These are phyloP conservation scores for Albatrellus ellisii DNA, from an alignment of 768 basidiomycete genomes.

Conservation along the genomic window DNA sequence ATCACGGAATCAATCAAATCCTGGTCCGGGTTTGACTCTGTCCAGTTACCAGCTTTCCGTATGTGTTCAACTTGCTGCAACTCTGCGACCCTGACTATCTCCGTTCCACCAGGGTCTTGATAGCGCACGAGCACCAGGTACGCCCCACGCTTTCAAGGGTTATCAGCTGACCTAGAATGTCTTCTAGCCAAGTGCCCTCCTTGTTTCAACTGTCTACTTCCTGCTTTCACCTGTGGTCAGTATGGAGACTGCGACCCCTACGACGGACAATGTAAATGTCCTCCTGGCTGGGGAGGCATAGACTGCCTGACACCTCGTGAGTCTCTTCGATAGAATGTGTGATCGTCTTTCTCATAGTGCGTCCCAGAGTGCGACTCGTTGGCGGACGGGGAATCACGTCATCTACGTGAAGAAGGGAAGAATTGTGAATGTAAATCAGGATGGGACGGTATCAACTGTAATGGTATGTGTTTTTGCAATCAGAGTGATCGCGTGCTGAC, in stretches of 20 bases:
- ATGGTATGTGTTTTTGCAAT: constrained; percentile 41
- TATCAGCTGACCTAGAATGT: not conserved
- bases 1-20: not conserved
- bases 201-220: constrained; percentile 94
- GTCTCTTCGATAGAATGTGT: constrained; percentile 19
- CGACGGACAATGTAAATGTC: constrained; percentile 94
- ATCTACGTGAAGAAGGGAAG: constrained; percentile 62
- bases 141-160: not conserved
- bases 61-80: too few species aligned
- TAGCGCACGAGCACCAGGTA: not conserved
- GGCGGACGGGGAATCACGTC: constrained; percentile 77
- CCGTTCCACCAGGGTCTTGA: not conserved
- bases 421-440: constrained; percentile 87
- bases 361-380: constrained; percentile 83
- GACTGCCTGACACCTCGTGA: constrained; percentile 88
- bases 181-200: constrained; percentile 46
- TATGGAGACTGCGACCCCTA: constrained; percentile 84
- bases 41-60: not conserved
- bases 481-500: not conserved
- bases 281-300: constrained; percentile 94
- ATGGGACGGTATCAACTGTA: constrained; percentile 96
- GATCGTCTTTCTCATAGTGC: not conserved
- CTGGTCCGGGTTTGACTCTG: not conserved
- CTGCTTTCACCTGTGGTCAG: constrained; percentile 86
- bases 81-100: too few species aligned